These are phyloP conservation scores for Hymenotorrendiella dingleyae DNA, from an alignment of 2,329 filamentous ascomycete genomes.

Conservation along the genomic window DNA sequence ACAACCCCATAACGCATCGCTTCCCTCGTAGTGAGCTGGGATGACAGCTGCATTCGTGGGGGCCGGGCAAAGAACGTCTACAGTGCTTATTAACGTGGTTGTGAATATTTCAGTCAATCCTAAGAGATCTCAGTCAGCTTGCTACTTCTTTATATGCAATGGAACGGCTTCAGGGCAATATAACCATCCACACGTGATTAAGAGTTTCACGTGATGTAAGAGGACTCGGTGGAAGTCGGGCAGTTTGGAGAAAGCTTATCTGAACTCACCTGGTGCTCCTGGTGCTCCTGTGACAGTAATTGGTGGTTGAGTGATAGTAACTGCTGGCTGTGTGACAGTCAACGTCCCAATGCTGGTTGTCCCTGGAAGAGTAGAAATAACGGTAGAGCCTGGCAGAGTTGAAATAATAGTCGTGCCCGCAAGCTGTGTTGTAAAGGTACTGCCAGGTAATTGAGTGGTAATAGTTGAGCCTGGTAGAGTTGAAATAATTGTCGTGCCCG, in stretches of 20 bases:
- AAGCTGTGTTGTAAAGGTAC: slow-evolving; percentile 2
- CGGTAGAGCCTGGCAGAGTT: slow-evolving; percentile 9
- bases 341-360: slow-evolving; percentile 8
- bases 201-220: no score
- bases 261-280: no score
- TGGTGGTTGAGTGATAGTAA: no score
- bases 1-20: slow-evolving; percentile 36
- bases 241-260: no score
- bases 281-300: no score
- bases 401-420: slow-evolving; percentile 4
- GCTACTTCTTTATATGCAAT: no score
- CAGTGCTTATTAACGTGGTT: slow-evolving; percentile 5
- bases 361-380: slow-evolving; percentile 9
- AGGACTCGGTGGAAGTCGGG: no score
- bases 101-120: slow-evolving; percentile 9
- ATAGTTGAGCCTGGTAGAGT: slow-evolving; percentile 6
- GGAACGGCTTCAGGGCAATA: no score
- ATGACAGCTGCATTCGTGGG: slow-evolving; percentile 22
- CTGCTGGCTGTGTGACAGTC: slow-evolving; percentile 9
- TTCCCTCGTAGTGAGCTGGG: slow-evolving; percentile 20
- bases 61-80: slow-evolving; percentile 16
- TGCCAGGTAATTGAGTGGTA: slow-evolving; percentile 2
- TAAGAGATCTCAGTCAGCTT: slow-evolving; percentile 17
- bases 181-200: no score
- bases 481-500: slow-evolving; percentile 12